These are phyloP conservation scores for Blastobotrys proliferans DNA, from an alignment of 1,139 yeast species.

Conservation along the genomic window DNA sequence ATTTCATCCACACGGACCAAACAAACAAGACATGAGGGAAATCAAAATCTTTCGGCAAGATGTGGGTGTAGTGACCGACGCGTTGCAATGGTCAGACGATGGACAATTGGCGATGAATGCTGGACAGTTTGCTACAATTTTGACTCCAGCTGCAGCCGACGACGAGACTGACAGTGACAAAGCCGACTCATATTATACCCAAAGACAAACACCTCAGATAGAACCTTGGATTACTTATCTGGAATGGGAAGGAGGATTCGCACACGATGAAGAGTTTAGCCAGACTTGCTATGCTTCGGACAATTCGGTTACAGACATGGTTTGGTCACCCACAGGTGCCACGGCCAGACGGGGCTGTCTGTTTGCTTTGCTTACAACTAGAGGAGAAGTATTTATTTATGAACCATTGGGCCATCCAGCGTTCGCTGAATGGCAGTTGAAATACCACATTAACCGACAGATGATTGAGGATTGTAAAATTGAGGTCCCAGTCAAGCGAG, in stretches of 20 bases:
- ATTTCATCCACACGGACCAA: neutral
- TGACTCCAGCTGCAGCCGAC: conserved; percentile 9
- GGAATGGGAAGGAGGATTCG: neutral
- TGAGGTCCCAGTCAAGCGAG: neutral
- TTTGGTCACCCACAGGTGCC: conserved; percentile 27
- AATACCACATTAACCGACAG: conserved; percentile 14
- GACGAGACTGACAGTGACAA: conserved; percentile 11
- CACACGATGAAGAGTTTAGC: conserved; percentile 19
- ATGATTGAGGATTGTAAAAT: conserved; percentile 15
- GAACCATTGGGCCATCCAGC: conserved; percentile 21
- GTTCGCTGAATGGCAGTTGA: conserved; percentile 19
- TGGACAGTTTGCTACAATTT: conserved; percentile 18
- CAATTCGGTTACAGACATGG: conserved; percentile 19
- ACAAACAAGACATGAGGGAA: conserved; percentile 13
- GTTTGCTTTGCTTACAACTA: conserved; percentile 20
- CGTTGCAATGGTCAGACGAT: conserved; percentile 26
- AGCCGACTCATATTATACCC: conserved; percentile 18
- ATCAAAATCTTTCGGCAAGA: conserved; percentile 21
- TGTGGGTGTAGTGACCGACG: conserved; percentile 20
- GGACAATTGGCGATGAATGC: conserved; percentile 23
- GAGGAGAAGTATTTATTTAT: conserved; percentile 22
- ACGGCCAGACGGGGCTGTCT: conserved; percentile 18
- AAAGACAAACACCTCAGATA: conserved; percentile 5
- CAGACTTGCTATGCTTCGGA: conserved; percentile 20
- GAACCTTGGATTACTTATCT: conserved; percentile 1